A percentile compares a stretch with the other conserved stretches of the same genome.
Conservation (phyloP, 169 alveolate genomes). For the Cyclospora cayetanensis region DNA sequence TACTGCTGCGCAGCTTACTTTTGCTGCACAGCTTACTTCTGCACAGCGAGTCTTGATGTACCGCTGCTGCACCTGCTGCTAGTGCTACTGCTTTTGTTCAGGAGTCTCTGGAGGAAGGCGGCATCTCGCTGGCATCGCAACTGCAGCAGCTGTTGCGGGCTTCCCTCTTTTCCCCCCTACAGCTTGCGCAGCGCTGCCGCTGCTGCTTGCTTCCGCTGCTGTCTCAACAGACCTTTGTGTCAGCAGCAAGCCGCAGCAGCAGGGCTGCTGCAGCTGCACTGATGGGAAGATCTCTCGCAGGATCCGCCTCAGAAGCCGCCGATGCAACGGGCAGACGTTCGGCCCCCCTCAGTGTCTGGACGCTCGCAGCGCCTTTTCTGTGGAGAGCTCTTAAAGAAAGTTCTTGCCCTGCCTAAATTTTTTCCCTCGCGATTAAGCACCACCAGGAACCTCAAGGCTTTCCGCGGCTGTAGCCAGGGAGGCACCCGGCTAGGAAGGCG, state of each 20-base stretch:
- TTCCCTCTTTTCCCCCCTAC: neutral
- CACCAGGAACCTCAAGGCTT: too few species aligned
- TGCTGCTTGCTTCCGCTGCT: neutral
- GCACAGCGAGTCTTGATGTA: neutral
- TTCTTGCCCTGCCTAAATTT: too few species aligned
- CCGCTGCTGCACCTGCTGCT: neutral
- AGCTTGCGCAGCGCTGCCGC: constrained; percentile 33
- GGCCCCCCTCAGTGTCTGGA: neutral
- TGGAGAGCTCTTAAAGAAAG: constrained; percentile 6
- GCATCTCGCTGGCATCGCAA: neutral
- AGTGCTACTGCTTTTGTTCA: neutral
- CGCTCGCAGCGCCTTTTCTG: neutral
- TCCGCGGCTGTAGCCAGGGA: too few species aligned
- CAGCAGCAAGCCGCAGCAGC: neutral
- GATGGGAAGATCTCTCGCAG: neutral
- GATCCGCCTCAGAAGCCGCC: neutral
- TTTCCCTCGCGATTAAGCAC: too few species aligned
- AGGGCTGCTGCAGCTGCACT: neutral
- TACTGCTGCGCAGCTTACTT: neutral
- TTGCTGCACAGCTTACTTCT: neutral
- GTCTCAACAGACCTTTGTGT: neutral
- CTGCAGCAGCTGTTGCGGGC: constrained; percentile 35
- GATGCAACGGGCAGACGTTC: neutral
- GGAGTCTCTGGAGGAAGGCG: neutral
- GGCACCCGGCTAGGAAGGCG: too few species aligned